Evolutionary conservation across 305 asterid genomes (phyloP).

Genomic region (Striga hermonthica): DNA sequence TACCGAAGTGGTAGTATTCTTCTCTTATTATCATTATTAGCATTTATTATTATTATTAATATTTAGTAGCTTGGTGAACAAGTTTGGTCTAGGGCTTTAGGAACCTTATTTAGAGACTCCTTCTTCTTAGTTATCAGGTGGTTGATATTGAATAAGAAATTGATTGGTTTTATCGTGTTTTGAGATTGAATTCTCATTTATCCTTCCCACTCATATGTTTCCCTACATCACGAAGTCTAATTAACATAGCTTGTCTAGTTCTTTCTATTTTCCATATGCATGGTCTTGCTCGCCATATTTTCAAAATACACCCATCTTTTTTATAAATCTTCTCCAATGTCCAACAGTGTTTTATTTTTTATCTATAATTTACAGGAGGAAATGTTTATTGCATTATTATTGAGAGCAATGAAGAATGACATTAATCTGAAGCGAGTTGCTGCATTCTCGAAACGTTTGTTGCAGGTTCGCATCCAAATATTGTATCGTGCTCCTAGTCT

Average conservation of each 20-base stretch:
- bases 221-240: background rate
- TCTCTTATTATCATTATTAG: too few species aligned
- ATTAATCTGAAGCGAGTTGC: constrained; percentile 79
- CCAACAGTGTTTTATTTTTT: constrained; percentile 21
- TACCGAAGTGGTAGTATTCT: too few species aligned
- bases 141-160: too few species aligned
- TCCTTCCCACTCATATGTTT: too few species aligned
- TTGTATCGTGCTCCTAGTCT: constrained; percentile 15
- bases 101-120: too few species aligned
- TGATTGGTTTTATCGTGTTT: too few species aligned
- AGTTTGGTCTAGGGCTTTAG: too few species aligned
- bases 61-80: too few species aligned
- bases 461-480: constrained; percentile 57
- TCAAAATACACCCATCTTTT: background rate
- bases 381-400: constrained; percentile 73
- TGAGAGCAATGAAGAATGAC: constrained; percentile 93
- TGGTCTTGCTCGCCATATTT: background rate
- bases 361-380: constrained; percentile 62
- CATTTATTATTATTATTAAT: too few species aligned
- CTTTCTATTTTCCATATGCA: too few species aligned
- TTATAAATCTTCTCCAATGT: constrained; percentile 1
- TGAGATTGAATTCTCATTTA: too few species aligned
- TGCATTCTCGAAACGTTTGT: constrained; percentile 86
- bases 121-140: too few species aligned
- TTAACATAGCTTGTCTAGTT: background rate